phyloP scores from a whole-genome alignment of 1,284 basidiomycete species.

The Fomitopsis palustris region DNA sequence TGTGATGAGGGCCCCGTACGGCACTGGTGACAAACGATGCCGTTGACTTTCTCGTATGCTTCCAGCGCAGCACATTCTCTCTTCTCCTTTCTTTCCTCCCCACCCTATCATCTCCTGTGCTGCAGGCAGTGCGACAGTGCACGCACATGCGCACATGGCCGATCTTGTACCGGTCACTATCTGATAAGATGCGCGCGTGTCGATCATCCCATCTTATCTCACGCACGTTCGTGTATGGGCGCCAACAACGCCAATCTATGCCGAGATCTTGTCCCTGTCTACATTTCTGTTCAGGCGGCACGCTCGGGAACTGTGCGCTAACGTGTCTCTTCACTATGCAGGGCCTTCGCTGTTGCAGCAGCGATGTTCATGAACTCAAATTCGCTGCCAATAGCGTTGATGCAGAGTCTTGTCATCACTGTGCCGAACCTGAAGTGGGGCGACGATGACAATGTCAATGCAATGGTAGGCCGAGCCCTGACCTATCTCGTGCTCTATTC shows the following conservation, averaged over 20 bases:
- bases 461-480: conserved; percentile 89
- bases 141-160: background rate
- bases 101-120: background rate
- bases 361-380: conserved; percentile 93
- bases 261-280: background rate
- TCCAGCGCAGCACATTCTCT: background rate
- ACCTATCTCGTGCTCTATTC: conserved; percentile 93
- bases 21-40: no score
- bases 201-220: background rate
- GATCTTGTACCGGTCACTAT: background rate
- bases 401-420: conserved; percentile 85
- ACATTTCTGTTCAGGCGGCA: no score
- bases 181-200: background rate
- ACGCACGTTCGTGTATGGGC: background rate
- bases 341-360: conserved; percentile 82
- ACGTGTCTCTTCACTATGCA: conserved; percentile 24
- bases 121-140: background rate
- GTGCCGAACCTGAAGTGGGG: conserved; percentile 87
- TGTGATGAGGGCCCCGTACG: no score
- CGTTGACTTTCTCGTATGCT: no score
- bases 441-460: conserved; percentile 73
- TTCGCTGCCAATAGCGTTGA: conserved; percentile 88
- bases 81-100: background rate
- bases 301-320: conserved; percentile 1
- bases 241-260: background rate